A percentile compares a stretch with the other conserved stretches of the same genome.
Evolutionary conservation across 2,329 filamentous ascomycete species (phyloP).

Genomic region (Venturia pyrina): DNA sequence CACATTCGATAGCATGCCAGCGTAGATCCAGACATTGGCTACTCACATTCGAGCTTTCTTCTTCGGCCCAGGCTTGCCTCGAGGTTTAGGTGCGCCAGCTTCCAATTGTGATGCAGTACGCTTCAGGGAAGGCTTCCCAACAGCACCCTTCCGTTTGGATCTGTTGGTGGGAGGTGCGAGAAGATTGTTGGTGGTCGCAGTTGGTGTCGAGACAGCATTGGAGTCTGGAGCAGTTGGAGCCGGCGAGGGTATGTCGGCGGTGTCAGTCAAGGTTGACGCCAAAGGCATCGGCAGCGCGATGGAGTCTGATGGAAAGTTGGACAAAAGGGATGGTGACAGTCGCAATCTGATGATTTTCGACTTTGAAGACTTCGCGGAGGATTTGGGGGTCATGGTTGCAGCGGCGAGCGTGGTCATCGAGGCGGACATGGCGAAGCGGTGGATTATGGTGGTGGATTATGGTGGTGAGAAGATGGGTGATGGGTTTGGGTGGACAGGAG

Average conservation of each 20-base stretch:
- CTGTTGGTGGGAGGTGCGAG: slow-evolving; percentile 6
- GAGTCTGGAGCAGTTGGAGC: not conserved
- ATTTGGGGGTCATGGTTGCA: not conserved
- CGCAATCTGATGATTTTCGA: slow-evolving; percentile 1
- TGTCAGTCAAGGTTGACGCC: not conserved
- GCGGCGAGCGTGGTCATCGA: not conserved
- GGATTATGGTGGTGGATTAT: not conserved
- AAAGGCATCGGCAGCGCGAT: not conserved
- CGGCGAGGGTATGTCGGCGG: not conserved
- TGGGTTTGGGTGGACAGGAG: not conserved
- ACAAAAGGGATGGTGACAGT: not conserved
- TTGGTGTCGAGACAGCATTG: slow-evolving; percentile 1
- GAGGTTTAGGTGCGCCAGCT: slow-evolving; percentile 49
- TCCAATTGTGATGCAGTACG: slow-evolving; percentile 39
- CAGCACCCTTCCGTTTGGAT: slow-evolving; percentile 63
- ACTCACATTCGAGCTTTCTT: slow-evolving; percentile 92
- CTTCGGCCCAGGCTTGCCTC: slow-evolving; percentile 89
- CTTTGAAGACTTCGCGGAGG: slow-evolving; percentile 1
- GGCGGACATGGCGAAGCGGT: not conserved
- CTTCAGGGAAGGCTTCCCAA: slow-evolving; percentile 58
- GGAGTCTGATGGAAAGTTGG: slow-evolving; percentile 6
- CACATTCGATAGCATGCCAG: slow-evolving; percentile 9
- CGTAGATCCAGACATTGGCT: not conserved
- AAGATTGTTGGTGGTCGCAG: not conserved
- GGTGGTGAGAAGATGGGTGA: slow-evolving; percentile 23